Evolutionary conservation across 352 stramenopile species (phyloP).

Genomic region (Pythium plurisporium): DNA sequence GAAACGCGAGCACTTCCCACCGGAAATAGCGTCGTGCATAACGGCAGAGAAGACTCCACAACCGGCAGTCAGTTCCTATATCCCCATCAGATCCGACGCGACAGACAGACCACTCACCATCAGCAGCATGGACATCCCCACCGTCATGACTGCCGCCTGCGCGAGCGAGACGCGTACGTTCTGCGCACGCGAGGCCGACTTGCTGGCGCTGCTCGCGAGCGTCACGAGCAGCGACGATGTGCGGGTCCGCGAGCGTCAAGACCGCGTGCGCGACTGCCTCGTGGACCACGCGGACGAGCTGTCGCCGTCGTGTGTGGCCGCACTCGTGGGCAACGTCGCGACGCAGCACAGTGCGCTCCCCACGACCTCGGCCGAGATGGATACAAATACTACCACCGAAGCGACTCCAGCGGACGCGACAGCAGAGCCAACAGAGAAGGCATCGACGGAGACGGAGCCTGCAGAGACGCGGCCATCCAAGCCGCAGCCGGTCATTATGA

Average conservation of each 20-base stretch:
- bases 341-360: constrained; percentile 13
- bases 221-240: constrained; percentile 26
- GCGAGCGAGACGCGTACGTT: constrained; percentile 33
- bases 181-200: constrained; percentile 43
- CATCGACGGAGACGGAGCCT: no score
- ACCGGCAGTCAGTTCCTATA: background rate
- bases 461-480: no score
- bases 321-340: constrained; percentile 31
- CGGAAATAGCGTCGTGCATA: no score
- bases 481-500: background rate
- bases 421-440: background rate
- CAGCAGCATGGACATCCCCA: constrained; percentile 5
- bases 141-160: constrained; percentile 25
- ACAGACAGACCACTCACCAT: no score
- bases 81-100: no score
- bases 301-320: constrained; percentile 41
- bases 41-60: background rate
- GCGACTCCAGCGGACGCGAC: no score
- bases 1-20: no score
- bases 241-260: constrained; percentile 32
- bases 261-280: constrained; percentile 52
- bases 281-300: constrained; percentile 46
- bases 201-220: constrained; percentile 47
- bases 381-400: no score
- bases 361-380: no score